Conservation (phyloP, 176 grass and related monocot species). For the Tillandsia leiboldiana region DNA sequence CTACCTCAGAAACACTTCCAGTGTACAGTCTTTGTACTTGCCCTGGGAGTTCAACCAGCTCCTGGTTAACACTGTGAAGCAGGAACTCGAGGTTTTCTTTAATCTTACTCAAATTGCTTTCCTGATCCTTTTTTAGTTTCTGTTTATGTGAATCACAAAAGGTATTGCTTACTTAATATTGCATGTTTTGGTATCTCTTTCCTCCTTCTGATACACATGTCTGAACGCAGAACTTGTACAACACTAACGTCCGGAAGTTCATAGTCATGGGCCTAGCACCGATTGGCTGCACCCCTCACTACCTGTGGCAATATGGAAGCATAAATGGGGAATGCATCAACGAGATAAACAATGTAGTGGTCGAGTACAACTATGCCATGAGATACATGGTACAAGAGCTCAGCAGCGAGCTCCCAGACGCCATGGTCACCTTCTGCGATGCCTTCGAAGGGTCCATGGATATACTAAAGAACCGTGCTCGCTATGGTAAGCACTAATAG, state of each 20-base stretch:
- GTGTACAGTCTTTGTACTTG: conserved; percentile 46
- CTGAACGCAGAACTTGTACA: conserved; percentile 60
- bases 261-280: conserved; percentile 66
- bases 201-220: conserved; percentile 5
- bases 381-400: conserved; percentile 52
- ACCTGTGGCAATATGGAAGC: conserved; percentile 64
- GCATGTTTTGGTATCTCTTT: not conserved
- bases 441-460: conserved; percentile 67
- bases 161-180: no score
- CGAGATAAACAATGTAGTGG: conserved; percentile 51
- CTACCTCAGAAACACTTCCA: conserved; percentile 51
- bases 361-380: conserved; percentile 69
- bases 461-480: conserved; percentile 49
- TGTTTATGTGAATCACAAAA: no score
- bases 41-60: conserved; percentile 79
- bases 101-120: not conserved
- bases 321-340: conserved; percentile 58
- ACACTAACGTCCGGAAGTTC: conserved; percentile 52
- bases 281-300: conserved; percentile 66
- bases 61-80: conserved; percentile 46
- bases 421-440: conserved; percentile 61
- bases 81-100: conserved; percentile 43
- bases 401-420: conserved; percentile 43
- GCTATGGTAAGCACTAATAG: conserved; percentile 32
- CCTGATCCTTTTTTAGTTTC: not conserved